Evolutionary conservation across 2,329 filamentous ascomycete species (phyloP), one percentile per base, ranked within the genome.

Genomic region (Tolypocladium tropicale): DNA sequence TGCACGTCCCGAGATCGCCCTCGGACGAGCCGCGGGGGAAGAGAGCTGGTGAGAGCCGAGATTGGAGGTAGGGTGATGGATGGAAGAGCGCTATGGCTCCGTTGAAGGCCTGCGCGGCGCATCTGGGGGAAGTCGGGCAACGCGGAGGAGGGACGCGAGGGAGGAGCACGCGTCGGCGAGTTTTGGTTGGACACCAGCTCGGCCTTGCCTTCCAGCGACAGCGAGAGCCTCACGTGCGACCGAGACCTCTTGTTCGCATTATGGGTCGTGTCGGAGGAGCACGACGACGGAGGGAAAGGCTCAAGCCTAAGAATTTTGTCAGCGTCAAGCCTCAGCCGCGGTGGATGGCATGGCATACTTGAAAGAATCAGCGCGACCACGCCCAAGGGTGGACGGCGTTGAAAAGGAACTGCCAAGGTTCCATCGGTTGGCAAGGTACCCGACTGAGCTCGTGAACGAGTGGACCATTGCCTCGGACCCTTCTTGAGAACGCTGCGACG

Each of bases 141-240:
- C 67, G 74, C 64, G 74, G 78, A 58, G 70, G 77, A 57, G 74
- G 78, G 62, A 74, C 63, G 74, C 72, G 63, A 79, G 53, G 65
- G 65, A 76, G 57, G 78, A 82, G 67, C 54, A 65, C 65, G 53
- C 84, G 86, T 62, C 56, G 89, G 88, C 3, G 86, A 87, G 33
- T 80, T 77, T 60, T 86, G 83, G 59, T 86, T 80, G 55, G 86
- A 83, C 25, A 92, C 83, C 53, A 96, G 78, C 64, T 93, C 88
- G n/a, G 93, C 93, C 67, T 92, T 93, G 62, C 93, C 93, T 66
- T 96, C 90, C 34, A 92, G 80, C 21, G 90, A 94, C 65, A 94
- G 84, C 2, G 89, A 90, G 32, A 96, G 78, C 52, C 90, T 85
- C 56, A 95, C 80, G 32, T 82, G 79, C n/a, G 76, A 72, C 52